Conservation (phyloP, 768 basidiomycete genomes). For the Boletus rubropictus region DNA sequence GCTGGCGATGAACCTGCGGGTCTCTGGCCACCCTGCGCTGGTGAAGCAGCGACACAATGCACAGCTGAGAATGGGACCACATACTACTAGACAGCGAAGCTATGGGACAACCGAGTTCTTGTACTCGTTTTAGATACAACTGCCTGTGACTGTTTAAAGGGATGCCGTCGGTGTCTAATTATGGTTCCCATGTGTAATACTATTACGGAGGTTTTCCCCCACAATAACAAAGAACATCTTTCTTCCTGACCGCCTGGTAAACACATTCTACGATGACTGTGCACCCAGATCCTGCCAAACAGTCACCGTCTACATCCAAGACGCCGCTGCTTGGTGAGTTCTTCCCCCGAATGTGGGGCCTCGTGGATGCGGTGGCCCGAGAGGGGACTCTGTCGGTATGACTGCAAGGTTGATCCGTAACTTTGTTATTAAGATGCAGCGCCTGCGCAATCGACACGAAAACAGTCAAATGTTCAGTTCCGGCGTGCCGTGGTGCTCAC, state of each 20-base stretch:
- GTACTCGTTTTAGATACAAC: background rate
- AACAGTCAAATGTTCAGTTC: conserved; percentile 1
- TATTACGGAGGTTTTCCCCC: conserved; percentile 1
- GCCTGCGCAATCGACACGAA: background rate
- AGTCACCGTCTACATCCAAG: conserved; percentile 1
- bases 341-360: background rate
- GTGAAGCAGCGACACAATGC: conserved; percentile 43
- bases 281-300: background rate
- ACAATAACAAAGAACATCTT: background rate
- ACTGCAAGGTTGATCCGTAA: background rate
- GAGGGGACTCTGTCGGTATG: background rate
- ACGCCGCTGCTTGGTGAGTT: conserved; percentile 21
- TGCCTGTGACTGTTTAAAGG: background rate
- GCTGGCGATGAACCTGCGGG: conserved; percentile 63
- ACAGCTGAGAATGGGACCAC: conserved; percentile 54
- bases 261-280: conserved; percentile 8
- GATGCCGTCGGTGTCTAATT: background rate
- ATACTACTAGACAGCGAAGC: conserved; percentile 10
- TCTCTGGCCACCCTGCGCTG: conserved; percentile 49
- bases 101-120: background rate
- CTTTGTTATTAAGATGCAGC: background rate
- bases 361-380: background rate
- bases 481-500: conserved; percentile 13
- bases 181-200: background rate
- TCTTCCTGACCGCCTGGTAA: background rate